Evolutionary conservation across 805 yeast genomes (phyloP).

Genomic region (Danielozyma ontarioensis): DNA sequence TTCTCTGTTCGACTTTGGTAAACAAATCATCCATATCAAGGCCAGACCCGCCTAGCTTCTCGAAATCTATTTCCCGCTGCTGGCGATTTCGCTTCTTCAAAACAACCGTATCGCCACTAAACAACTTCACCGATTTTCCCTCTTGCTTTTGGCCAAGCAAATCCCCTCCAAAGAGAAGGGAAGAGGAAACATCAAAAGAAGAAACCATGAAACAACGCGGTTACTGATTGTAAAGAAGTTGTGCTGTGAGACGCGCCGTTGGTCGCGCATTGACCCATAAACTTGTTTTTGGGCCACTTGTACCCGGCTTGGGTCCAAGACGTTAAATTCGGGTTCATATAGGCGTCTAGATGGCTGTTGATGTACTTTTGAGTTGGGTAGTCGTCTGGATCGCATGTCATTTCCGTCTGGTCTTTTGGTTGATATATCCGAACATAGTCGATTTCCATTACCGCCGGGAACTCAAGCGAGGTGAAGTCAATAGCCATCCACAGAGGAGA

Average conservation of each 20-base stretch:
- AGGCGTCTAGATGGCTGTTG: conserved; percentile 61
- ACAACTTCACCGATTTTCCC: too few species aligned
- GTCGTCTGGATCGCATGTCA: conserved; percentile 84
- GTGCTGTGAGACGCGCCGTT: too few species aligned
- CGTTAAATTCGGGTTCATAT: conserved; percentile 64
- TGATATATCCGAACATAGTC: conserved; percentile 93
- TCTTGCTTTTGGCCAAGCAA: too few species aligned
- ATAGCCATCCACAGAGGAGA: conserved; percentile 92
- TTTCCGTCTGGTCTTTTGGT: conserved; percentile 53
- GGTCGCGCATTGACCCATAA: too few species aligned
- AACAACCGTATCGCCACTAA: neutral
- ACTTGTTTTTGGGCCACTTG: conserved; percentile 32
- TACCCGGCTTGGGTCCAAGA: conserved; percentile 75
- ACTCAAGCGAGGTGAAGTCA: conserved; percentile 75
- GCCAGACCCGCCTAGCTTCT: neutral
- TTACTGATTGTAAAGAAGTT: too few species aligned
- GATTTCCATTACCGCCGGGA: conserved; percentile 72
- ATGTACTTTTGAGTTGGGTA: conserved; percentile 87
- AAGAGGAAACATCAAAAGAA: too few species aligned
- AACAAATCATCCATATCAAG: neutral
- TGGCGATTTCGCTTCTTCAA: neutral
- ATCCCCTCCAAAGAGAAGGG: too few species aligned
- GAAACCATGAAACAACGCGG: too few species aligned
- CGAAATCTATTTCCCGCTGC: neutral
- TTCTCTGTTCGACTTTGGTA: neutral